Evolutionary conservation across 768 basidiomycete species (phyloP).

Genomic region (Hypholoma sublateritium): DNA sequence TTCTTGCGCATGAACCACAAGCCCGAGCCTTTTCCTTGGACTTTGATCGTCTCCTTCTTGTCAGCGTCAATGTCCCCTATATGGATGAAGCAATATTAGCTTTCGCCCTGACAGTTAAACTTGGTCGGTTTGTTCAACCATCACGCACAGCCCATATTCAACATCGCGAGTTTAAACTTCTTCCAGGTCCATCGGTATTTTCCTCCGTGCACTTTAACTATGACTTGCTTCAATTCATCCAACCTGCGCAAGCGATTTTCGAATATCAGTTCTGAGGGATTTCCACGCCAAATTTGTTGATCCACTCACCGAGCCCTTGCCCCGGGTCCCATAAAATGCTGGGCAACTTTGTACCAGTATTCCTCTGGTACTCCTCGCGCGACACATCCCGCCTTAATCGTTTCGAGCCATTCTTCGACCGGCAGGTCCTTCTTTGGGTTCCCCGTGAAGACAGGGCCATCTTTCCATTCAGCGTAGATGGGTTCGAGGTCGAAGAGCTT

Average conservation of each 20-base stretch:
- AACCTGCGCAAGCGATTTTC: slow-evolving; percentile 33
- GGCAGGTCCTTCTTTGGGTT: slow-evolving; percentile 67
- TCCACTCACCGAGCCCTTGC: slow-evolving; percentile 53
- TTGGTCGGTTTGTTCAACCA: neutral
- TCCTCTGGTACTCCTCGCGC: slow-evolving; percentile 74
- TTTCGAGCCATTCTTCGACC: slow-evolving; percentile 72
- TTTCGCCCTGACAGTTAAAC: neutral
- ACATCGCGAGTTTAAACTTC: slow-evolving; percentile 75
- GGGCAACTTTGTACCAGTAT: slow-evolving; percentile 81
- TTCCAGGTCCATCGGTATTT: slow-evolving; percentile 85
- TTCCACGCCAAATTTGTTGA: neutral
- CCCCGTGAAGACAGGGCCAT: slow-evolving; percentile 67
- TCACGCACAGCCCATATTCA: slow-evolving; percentile 77
- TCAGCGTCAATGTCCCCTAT: slow-evolving; percentile 67
- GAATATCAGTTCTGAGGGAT: no score
- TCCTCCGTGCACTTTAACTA: slow-evolving; percentile 72
- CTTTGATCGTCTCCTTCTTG: slow-evolving; percentile 61
- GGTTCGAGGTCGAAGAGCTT: slow-evolving; percentile 77
- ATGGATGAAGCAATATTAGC: neutral
- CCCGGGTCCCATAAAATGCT: slow-evolving; percentile 71
- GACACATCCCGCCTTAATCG: slow-evolving; percentile 70
- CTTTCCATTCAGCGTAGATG: slow-evolving; percentile 61
- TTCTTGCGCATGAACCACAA: slow-evolving; percentile 55
- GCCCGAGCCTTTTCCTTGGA: slow-evolving; percentile 50
- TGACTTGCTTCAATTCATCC: slow-evolving; percentile 69